Evolutionary conservation across 148 eudicot genomes (phyloP).

Genomic region (Limonium bicolor): DNA sequence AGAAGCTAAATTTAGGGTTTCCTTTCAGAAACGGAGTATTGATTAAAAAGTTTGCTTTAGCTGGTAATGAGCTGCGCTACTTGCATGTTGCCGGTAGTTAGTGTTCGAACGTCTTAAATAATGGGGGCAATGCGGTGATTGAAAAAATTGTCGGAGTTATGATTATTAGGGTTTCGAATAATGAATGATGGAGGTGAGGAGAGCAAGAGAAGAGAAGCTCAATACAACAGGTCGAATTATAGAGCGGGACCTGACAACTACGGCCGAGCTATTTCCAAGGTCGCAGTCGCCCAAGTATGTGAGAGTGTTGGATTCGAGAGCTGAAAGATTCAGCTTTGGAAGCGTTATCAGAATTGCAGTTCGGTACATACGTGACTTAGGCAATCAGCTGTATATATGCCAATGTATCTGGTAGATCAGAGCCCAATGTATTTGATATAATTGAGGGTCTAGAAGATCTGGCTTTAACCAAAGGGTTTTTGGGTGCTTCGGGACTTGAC

Average conservation of each 20-base stretch:
- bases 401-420: conserved; percentile 66
- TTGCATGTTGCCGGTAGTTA: too few relatives aligned
- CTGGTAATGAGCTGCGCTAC: too few relatives aligned
- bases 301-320: conserved; percentile 48
- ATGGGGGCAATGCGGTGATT: too few relatives aligned
- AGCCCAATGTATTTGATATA: conserved; percentile 64
- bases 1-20: too few relatives aligned
- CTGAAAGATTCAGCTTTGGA: conserved; percentile 50
- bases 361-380: conserved; percentile 48
- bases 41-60: too few relatives aligned
- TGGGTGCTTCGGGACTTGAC: conserved; percentile 19
- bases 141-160: too few relatives aligned
- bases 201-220: conserved; percentile 17
- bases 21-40: too few relatives aligned
- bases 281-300: conserved; percentile 74
- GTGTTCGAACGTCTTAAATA: too few relatives aligned
- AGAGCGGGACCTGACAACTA: conserved; percentile 22
- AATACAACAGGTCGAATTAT: neutral
- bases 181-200: conserved; percentile 62
- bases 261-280: conserved; percentile 37
- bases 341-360: conserved; percentile 45
- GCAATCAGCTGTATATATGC: conserved; percentile 47
- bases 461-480: conserved; percentile 20
- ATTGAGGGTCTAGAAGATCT: conserved; percentile 58
- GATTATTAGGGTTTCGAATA: conserved; percentile 37